Base-by-base conservation (phyloP, 768 basidiomycete species). In the Pulveroboletus ravenelii region DNA sequence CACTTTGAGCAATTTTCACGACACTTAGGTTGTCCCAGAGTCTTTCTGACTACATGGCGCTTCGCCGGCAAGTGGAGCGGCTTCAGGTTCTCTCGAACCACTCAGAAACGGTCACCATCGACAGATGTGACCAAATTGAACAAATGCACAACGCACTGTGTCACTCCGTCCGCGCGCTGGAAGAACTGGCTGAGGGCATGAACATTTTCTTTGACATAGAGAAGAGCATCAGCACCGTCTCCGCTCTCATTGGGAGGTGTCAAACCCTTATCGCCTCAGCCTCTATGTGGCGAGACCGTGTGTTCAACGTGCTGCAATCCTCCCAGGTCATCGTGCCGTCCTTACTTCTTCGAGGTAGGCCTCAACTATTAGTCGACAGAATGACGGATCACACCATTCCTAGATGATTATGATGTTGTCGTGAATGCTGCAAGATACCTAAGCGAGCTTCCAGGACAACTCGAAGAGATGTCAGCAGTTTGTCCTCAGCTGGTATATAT, bases 291-390 rank as follows among this genome's bases (percentile, higher is more conserved):
- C 60, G 65, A 49, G 58, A 62, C 17, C 61, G 61, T 10, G 47
- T 74, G n/a, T 50, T 40, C 12, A 54, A 50, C 38, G 57, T 67
- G 14, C 23, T 56, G 18, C 36, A 48, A n/a, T 37, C 61, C 54
- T 49, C 47, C 69, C 47, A 59, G 46, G 35, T 29, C 18, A 41
- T 56, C 29, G 51, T 65, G 17, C 56, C 65, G 18, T 64, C 67
- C 1, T 52, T 76, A 34, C 57, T 79, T 10, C 58, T 74, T 41
- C 59, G 64, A 58, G 66, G 78, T 78, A 48, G 20, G 65, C 50
- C 46, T 27, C 23, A 14, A 42, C 25, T 18, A n/a, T 34, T 9
- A 29, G n/a, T 30, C 14, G 17, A 31, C 23, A 3, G 47, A 18
- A 32, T 41, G 2, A 6, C 32, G 37, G 41, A 47, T 37, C 5